Percentiles rank a stretch among this genome's conserved stretches.
Conservation (phyloP, 148 eudicot species). For the Heliamphora exappendiculata region DNA sequence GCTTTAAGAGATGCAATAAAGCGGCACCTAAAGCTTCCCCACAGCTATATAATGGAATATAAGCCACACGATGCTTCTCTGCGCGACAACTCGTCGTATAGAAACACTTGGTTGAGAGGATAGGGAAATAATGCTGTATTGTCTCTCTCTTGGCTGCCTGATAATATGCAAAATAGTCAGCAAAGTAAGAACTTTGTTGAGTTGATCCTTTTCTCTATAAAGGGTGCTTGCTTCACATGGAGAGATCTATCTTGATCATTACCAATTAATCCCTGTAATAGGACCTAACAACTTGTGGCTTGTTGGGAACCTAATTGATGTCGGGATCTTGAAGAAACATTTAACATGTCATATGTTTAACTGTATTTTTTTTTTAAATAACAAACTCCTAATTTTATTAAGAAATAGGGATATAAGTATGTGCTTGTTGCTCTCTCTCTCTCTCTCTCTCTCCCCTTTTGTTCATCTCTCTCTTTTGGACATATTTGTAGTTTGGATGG, state of each 20-base stretch:
- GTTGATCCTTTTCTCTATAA: neutral
- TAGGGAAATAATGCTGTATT: slow-evolving; percentile 16
- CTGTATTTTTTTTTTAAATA: neutral
- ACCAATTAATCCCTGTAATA: neutral
- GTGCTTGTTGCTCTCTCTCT: neutral
- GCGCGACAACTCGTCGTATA: slow-evolving; percentile 85
- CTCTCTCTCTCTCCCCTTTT: neutral
- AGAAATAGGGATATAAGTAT: neutral
- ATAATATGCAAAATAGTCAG: neutral
- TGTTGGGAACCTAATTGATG: neutral
- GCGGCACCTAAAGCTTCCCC: slow-evolving; percentile 88
- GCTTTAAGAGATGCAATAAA: slow-evolving; percentile 79
- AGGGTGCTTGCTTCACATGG: neutral
- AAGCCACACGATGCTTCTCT: slow-evolving; percentile 92
- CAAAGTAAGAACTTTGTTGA: neutral
- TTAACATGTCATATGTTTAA: neutral
- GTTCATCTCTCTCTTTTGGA: no score
- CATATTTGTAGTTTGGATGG: no score
- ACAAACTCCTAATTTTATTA: neutral
- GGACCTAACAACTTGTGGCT: neutral
- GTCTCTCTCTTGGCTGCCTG: neutral
- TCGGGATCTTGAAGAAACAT: no score
- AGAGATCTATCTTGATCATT: neutral
- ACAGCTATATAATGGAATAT: slow-evolving; percentile 87
- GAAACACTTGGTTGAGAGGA: slow-evolving; percentile 96